A percentile compares a stretch with the other conserved stretches of the same genome.
phyloP scores from a whole-genome alignment of 1,284 basidiomycete genomes.

The Peniophora sp. region DNA sequence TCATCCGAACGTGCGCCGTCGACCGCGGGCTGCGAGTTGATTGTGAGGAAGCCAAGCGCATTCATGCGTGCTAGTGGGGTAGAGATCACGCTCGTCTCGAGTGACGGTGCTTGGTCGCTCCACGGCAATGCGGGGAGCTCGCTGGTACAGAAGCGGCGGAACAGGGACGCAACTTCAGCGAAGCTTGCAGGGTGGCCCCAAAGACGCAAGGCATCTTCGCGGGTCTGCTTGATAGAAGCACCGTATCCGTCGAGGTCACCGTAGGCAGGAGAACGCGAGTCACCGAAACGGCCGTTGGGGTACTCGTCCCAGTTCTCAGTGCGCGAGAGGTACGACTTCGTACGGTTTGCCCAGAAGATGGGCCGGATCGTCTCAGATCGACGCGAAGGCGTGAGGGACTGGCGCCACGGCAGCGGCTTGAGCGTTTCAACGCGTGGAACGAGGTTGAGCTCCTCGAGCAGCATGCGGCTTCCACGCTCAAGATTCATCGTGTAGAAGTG shows the following conservation, averaged over 20 bases:
- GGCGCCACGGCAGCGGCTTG: conserved; percentile 89
- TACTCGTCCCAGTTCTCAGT: conserved; percentile 99
- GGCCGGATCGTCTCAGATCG: conserved; percentile 87
- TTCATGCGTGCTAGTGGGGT: conserved; percentile 81
- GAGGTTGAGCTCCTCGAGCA: conserved; percentile 82
- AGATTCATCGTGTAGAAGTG: conserved; percentile 99
- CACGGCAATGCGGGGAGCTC: conserved; percentile 81
- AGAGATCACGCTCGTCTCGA: conserved; percentile 82
- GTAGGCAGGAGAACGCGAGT: conserved; percentile 93
- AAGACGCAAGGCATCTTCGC: conserved; percentile 75
- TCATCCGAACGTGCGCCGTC: conserved; percentile 87
- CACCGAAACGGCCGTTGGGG: conserved; percentile 97
- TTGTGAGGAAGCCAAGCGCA: conserved; percentile 87
- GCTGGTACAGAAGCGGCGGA: conserved; percentile 72
- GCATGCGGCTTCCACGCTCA: conserved; percentile 90
- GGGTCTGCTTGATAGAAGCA: conserved; percentile 76
- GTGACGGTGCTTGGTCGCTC: conserved; percentile 86
- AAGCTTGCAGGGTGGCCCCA: conserved; percentile 81
- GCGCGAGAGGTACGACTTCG: conserved; percentile 85
- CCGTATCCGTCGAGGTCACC: conserved; percentile 97
- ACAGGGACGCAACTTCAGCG: conserved; percentile 66
- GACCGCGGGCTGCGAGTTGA: conserved; percentile 97
- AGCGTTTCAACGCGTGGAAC: conserved; percentile 82
- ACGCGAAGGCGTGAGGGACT: conserved; percentile 85
- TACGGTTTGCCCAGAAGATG: conserved; percentile 93